Conservation (phyloP, 108 stramenopile species). For the Aurantiochytrium sp. region DNA sequence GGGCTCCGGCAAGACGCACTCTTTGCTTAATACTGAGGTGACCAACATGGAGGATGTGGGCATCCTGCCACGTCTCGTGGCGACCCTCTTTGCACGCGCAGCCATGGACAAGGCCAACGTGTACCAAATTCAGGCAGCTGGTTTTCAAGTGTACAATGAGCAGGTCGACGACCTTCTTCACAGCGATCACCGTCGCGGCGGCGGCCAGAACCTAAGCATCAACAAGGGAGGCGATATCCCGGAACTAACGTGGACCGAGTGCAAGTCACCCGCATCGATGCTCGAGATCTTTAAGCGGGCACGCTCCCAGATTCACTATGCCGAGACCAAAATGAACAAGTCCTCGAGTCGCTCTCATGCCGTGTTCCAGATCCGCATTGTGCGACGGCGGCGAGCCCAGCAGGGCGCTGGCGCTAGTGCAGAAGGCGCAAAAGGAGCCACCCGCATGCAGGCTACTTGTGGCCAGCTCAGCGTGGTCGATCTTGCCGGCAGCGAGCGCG, state of each 20-base stretch:
- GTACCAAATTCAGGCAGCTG: neutral
- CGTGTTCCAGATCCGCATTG: constrained; percentile 15
- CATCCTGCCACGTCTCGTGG: neutral
- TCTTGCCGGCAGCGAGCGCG: constrained; percentile 29
- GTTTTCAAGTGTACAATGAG: constrained; percentile 34
- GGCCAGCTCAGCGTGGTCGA: constrained; percentile 18
- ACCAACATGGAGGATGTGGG: neutral
- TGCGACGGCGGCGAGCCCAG: neutral
- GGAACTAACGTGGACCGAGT: neutral
- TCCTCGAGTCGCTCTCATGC: constrained; percentile 21
- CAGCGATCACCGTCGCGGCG: neutral
- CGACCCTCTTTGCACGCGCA: neutral
- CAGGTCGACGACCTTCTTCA: constrained; percentile 26
- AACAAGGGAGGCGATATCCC: constrained; percentile 12
- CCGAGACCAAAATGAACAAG: constrained; percentile 33
- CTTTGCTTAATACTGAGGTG: constrained; percentile 9
- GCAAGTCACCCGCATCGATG: neutral
- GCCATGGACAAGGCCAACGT: neutral
- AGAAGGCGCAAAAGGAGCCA: neutral
- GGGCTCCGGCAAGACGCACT: constrained; percentile 28
- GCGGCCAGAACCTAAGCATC: neutral
- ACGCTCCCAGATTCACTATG: neutral
- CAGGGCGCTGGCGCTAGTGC: neutral
- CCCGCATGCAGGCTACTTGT: neutral
- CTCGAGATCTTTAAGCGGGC: neutral